These are phyloP conservation scores for Scedosporium boydii DNA, from an alignment of 2,329 filamentous ascomycete genomes.

Conservation along the genomic window DNA sequence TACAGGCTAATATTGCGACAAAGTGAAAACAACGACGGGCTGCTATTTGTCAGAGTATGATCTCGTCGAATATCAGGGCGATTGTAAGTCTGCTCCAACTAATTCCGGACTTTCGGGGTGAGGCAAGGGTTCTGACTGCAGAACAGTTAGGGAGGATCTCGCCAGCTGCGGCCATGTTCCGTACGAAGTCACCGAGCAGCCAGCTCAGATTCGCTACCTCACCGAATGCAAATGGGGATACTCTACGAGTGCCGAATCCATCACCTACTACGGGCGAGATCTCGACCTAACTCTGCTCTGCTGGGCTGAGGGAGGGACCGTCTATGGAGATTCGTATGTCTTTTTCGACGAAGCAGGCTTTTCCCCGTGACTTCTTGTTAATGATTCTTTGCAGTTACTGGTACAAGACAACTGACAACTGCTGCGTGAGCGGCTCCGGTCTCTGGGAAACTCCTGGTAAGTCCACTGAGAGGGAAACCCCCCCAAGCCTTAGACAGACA, in stretches of 20 bases:
- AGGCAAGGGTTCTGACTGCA: neutral
- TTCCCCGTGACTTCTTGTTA: neutral
- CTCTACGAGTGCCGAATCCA: neutral
- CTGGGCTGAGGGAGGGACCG: conserved; percentile 1
- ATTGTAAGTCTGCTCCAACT: neutral
- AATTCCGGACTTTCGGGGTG: neutral
- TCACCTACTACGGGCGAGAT: conserved; percentile 7
- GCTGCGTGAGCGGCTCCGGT: conserved; percentile 5
- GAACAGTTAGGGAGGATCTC: conserved; percentile 1
- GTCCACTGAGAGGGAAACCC: neutral
- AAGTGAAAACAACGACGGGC: conserved; percentile 2
- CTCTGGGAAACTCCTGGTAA: conserved; percentile 5
- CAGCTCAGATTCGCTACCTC: conserved; percentile 5
- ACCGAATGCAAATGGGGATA: conserved; percentile 7
- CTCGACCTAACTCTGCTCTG: conserved; percentile 5
- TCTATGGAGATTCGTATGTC: conserved; percentile 4
- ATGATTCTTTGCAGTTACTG: conserved; percentile 1
- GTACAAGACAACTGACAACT: conserved; percentile 8
- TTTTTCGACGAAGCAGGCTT: neutral
- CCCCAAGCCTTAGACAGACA: neutral
- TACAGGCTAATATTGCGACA: neutral
- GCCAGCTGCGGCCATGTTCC: conserved; percentile 3
- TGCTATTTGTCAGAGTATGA: conserved; percentile 7
- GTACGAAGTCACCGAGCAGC: conserved; percentile 1
- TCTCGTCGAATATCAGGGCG: conserved; percentile 6